Evolutionary conservation across 257 asterid genomes (phyloP).

Genomic region (Plantago major): DNA sequence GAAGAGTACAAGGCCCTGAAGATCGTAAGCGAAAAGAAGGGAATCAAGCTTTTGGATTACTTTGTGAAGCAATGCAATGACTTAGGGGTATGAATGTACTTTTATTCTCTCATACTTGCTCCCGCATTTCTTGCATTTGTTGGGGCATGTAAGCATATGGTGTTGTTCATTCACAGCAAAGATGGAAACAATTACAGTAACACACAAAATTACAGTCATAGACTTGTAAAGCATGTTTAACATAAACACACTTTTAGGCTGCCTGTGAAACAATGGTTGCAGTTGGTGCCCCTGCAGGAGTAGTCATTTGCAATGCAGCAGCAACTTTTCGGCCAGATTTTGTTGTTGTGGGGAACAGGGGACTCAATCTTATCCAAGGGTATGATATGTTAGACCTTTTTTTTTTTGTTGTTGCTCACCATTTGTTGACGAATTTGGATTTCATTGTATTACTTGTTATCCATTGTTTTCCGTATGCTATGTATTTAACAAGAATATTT

Average conservation of each 20-base stretch:
- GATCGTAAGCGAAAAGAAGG: conserved; percentile 51
- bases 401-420: not conserved
- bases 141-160: too few relatives aligned
- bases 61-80: conserved; percentile 78
- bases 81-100: conserved; percentile 49
- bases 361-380: conserved; percentile 90
- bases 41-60: conserved; percentile 77
- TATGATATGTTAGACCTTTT: conserved; percentile 19
- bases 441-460: not conserved
- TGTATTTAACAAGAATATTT: too few relatives aligned
- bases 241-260: conserved; percentile 36
- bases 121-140: too few relatives aligned
- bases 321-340: conserved; percentile 63
- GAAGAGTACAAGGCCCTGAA: conserved; percentile 58
- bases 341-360: conserved; percentile 83
- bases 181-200: too few relatives aligned
- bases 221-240: too few relatives aligned
- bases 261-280: conserved; percentile 84
- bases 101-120: not conserved
- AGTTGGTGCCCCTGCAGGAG: conserved; percentile 78
- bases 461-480: too few relatives aligned
- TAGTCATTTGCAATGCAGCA: conserved; percentile 71
- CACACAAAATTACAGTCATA: too few relatives aligned
- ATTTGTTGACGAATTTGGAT: too few relatives aligned
- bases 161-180: too few relatives aligned